Conservation (phyloP, 2,329 filamentous ascomycete species). For the Stagonosporopsis rhizophila region DNA sequence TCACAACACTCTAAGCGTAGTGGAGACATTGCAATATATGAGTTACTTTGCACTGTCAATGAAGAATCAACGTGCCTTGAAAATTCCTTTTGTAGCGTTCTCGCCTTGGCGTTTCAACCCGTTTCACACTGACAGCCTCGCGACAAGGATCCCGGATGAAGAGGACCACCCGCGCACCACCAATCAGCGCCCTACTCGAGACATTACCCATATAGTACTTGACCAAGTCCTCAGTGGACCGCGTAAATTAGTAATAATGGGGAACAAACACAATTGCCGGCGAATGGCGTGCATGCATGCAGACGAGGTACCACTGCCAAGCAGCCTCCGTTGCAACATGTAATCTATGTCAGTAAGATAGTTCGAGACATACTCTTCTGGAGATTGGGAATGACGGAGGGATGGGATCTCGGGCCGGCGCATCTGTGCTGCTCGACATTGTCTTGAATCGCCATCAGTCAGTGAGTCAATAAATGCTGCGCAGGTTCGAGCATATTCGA, state of each 20-base stretch:
- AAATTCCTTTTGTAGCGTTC: not conserved
- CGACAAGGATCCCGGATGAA: conserved; percentile 16
- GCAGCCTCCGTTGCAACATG: conserved; percentile 22
- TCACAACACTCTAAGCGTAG: not conserved
- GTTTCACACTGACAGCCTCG: conserved; percentile 15
- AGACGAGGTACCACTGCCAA: conserved; percentile 26
- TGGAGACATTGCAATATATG: not conserved
- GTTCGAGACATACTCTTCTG: conserved; percentile 8
- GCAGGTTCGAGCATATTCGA: conserved; percentile 16
- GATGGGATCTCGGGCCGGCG: conserved; percentile 14
- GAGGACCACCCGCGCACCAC: conserved; percentile 9
- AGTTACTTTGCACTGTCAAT: not conserved
- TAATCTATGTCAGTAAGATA: conserved; percentile 34
- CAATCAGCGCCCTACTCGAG: conserved; percentile 24
- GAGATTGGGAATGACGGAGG: conserved; percentile 17
- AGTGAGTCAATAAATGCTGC: conserved; percentile 13
- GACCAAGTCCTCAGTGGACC: conserved; percentile 23
- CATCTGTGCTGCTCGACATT: not conserved
- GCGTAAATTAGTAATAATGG: conserved; percentile 28
- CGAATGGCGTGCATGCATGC: conserved; percentile 23
- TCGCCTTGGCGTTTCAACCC: conserved; percentile 20
- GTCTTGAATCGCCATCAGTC: not conserved
- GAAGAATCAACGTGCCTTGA: not conserved
- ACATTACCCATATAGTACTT: conserved; percentile 28
- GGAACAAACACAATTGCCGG: conserved; percentile 17